A percentile compares a stretch with the other conserved stretches of the same genome.
phyloP scores from a whole-genome alignment of 345 rosid genomes.

The Rhizophora apiculata region DNA sequence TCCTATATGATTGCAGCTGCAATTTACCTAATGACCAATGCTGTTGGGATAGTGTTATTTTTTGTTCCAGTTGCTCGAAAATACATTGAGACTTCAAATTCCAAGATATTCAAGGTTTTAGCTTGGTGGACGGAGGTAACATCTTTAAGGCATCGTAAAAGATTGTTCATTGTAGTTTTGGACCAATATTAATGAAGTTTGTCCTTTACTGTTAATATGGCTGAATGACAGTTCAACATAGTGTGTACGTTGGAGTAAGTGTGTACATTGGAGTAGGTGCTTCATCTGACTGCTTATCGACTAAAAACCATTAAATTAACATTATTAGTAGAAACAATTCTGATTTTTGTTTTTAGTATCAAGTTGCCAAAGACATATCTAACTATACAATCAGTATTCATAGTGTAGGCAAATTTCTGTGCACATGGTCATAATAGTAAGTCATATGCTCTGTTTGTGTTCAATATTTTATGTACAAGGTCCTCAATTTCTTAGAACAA shows the following conservation, averaged over 20 bases:
- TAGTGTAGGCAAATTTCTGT: neutral
- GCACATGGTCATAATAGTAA: neutral
- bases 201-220: neutral
- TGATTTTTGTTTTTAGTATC: neutral
- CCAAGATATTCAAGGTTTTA: constrained; percentile 46
- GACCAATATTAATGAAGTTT: neutral
- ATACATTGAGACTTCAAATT: constrained; percentile 77
- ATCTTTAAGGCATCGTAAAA: neutral
- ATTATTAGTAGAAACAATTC: neutral
- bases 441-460: neutral
- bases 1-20: constrained; percentile 81
- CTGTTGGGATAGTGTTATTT: constrained; percentile 74
- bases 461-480: neutral
- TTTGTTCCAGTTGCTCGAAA: constrained; percentile 79
- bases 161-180: neutral
- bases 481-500: neutral
- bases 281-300: neutral
- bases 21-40: constrained; percentile 63
- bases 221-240: neutral
- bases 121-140: constrained; percentile 89
- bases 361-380: neutral
- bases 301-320: neutral
- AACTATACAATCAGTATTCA: neutral
- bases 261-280: neutral
- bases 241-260: neutral